These are phyloP conservation scores for Aureobasidium sp. DNA, from an alignment of 2,329 filamentous ascomycete species.

Conservation along the genomic window DNA sequence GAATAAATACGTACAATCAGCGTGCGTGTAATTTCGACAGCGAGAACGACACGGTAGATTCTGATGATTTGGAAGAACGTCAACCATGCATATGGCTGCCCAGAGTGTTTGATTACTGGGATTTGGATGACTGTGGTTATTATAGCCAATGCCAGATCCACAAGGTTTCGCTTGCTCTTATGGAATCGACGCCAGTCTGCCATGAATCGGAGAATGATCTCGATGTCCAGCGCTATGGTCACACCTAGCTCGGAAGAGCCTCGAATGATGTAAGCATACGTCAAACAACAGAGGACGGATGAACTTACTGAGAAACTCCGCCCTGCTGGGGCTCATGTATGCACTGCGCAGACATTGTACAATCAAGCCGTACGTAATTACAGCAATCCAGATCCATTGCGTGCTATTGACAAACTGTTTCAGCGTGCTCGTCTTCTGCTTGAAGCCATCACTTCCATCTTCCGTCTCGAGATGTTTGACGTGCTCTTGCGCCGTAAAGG, in stretches of 20 bases:
- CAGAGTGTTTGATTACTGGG: slow-evolving; percentile 67
- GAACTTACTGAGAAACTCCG: slow-evolving; percentile 54
- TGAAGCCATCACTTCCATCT: slow-evolving; percentile 30
- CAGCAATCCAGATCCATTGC: slow-evolving; percentile 65
- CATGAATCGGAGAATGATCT: slow-evolving; percentile 73
- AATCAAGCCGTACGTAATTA: slow-evolving; percentile 76
- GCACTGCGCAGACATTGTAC: slow-evolving; percentile 72
- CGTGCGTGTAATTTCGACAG: slow-evolving; percentile 77
- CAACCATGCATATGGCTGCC: slow-evolving; percentile 74
- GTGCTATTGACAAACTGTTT: slow-evolving; percentile 71
- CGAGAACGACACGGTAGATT: slow-evolving; percentile 85
- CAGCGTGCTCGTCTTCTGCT: slow-evolving; percentile 45
- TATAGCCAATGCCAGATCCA: slow-evolving; percentile 73
- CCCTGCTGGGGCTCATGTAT: slow-evolving; percentile 58
- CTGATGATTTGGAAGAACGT: slow-evolving; percentile 89
- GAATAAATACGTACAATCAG: slow-evolving; percentile 54
- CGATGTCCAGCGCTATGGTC: slow-evolving; percentile 69
- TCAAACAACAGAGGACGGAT: not conserved
- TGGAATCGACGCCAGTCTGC: slow-evolving; percentile 79
- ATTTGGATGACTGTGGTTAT: slow-evolving; percentile 80
- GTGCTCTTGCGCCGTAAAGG: slow-evolving; percentile 72
- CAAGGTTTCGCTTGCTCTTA: slow-evolving; percentile 63
- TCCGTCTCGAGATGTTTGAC: slow-evolving; percentile 32
- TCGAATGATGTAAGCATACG: not conserved
- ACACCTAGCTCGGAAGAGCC: slow-evolving; percentile 61